Base-by-base conservation (phyloP, 1,284 basidiomycete species). In the Sporisorium iseilematis-ciliati region DNA sequence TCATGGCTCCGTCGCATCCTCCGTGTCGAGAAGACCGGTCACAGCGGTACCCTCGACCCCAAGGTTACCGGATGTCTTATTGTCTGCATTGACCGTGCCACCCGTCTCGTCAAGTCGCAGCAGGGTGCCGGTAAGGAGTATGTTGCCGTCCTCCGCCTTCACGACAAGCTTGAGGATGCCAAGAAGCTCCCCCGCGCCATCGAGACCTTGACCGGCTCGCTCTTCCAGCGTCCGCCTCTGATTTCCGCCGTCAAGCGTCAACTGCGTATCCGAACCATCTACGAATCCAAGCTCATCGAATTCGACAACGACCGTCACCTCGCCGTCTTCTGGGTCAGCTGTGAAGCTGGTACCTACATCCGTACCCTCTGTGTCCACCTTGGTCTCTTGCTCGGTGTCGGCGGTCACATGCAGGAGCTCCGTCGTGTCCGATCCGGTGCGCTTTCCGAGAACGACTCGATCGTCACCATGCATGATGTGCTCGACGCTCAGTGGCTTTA, bases 381-480 rank as follows among this genome's bases (percentile, higher is more conserved):
- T 59, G 97, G 97, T 75, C 89, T 99, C 53, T 79, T 99, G 50
- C 89, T 99, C 56, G 97, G 97, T 78, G 96, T 99, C 50, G 97
- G 97, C 42, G 97, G 95, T 33, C 97, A 99, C 87, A 99, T 99
- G 97, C 96, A 99, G 88, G 97, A 99, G 86, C 90, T 99, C 59
- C 89, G 97, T 79, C 89, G 97, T 84, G 96, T 99, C 10, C 89
- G 97, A 76, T 94, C 92, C 85, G 97, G 97, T 85, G 96, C 95
- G 51, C 92, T 98, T 88, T 92, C 92, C 62, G 97, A 99, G 87
- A 94, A 94, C 86, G 97, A 99, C 86, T 94, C 95, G 83, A 96
- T 99, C 82, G 97, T 99, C 66, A 97, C 97, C 35, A 99, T 99
- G 97, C 97, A 99, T 87, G 97, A 99, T 86, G 95, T 99, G 35